Conservation (phyloP, 1,284 basidiomycete genomes). For the Cryptococcus sp. region DNA sequence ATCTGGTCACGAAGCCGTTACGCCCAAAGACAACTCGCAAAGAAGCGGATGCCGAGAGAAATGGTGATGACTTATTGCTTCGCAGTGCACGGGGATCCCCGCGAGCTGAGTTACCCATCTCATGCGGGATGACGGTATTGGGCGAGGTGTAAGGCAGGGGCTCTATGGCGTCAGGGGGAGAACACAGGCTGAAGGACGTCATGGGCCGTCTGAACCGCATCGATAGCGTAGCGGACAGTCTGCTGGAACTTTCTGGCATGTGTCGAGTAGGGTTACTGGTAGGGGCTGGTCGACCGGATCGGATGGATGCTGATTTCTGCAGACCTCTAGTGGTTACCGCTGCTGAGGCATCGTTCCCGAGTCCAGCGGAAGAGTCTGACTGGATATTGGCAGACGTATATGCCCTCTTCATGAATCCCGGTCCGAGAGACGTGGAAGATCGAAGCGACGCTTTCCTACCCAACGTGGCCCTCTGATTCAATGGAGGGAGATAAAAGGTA, state of each 20-base stretch:
- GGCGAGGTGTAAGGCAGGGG: slow-evolving; percentile 15
- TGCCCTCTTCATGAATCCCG: slow-evolving; percentile 13
- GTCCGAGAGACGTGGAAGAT: slow-evolving; percentile 10
- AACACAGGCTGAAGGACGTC: slow-evolving; percentile 27
- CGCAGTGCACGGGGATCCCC: slow-evolving; percentile 1
- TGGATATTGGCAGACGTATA: slow-evolving; percentile 17
- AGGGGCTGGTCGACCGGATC: neutral
- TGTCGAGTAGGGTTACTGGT: too few species aligned
- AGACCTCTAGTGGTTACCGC: neutral
- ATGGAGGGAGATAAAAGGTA: slow-evolving; percentile 21
- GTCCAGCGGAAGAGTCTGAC: neutral
- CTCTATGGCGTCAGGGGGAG: slow-evolving; percentile 31
- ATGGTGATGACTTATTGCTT: slow-evolving; percentile 19
- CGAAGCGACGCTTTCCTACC: slow-evolving; percentile 9
- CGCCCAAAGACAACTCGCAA: slow-evolving; percentile 22
- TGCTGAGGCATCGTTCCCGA: neutral
- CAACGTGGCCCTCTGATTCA: neutral
- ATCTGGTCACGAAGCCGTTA: slow-evolving; percentile 17
- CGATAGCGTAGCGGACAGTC: slow-evolving; percentile 1
- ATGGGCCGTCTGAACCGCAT: slow-evolving; percentile 3
- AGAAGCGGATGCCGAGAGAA: slow-evolving; percentile 15
- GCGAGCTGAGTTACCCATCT: neutral
- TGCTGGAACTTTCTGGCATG: neutral
- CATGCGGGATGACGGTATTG: neutral
- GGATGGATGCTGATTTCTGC: slow-evolving; percentile 13